A percentile compares a stretch with the other conserved stretches of the same genome.
phyloP scores from a whole-genome alignment of 2,329 filamentous ascomycete species.

The Phyllosticta citriasiana region DNA sequence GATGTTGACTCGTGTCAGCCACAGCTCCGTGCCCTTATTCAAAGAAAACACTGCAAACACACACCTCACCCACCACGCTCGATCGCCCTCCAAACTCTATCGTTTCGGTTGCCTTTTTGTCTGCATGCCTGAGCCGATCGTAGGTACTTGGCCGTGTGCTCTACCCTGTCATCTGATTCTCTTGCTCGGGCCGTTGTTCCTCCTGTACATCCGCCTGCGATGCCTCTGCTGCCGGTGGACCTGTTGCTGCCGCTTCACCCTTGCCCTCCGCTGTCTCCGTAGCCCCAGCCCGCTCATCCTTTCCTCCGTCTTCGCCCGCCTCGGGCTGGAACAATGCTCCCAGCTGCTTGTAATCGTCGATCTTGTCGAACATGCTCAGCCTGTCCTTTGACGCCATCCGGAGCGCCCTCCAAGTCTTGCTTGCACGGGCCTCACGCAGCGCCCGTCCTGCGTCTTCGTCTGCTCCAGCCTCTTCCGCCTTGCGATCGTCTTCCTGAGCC shows the following conservation, averaged over 20 bases:
- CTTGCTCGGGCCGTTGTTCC: conserved; percentile 27
- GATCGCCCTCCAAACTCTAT: conserved; percentile 9
- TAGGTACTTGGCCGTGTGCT: conserved; percentile 20
- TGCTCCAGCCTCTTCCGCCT: conserved; percentile 80
- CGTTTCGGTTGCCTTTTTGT: conserved; percentile 8
- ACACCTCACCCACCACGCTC: conserved; percentile 1
- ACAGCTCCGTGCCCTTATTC: neutral
- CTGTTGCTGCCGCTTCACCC: conserved; percentile 17
- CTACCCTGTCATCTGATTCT: conserved; percentile 27
- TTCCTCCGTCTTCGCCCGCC: conserved; percentile 22
- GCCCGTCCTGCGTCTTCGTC: conserved; percentile 47
- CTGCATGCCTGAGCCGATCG: conserved; percentile 16
- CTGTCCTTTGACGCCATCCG: conserved; percentile 66
- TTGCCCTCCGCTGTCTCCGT: conserved; percentile 25
- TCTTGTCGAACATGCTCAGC: conserved; percentile 72
- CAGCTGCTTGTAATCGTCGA: conserved; percentile 69
- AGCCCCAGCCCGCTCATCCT: conserved; percentile 20
- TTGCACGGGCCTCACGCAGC: conserved; percentile 63
- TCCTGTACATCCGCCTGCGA: conserved; percentile 26
- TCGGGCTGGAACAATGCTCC: conserved; percentile 39
- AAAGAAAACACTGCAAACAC: neutral
- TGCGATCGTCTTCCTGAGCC: conserved; percentile 72
- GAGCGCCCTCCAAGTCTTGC: conserved; percentile 83
- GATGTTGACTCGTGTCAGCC: neutral
- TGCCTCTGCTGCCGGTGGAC: conserved; percentile 21